Conservation (phyloP, 495 filamentous ascomycete genomes). For the Patellaria atrata region DNA sequence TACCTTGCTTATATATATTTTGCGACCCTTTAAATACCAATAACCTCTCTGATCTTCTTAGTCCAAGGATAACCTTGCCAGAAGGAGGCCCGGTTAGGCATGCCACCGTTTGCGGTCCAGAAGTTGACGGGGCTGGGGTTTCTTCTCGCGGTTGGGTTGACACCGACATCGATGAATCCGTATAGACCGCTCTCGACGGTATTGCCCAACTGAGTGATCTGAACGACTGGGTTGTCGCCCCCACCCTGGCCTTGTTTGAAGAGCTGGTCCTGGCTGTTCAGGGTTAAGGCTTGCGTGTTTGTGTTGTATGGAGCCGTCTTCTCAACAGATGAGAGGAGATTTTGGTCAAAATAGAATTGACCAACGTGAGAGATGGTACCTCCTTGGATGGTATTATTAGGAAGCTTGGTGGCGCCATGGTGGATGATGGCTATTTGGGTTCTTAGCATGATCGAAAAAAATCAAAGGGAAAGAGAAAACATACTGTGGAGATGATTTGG, state of each 20-base stretch:
- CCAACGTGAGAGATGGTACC: conserved; percentile 42
- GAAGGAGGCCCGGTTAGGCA: conserved; percentile 5
- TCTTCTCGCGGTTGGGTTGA: conserved; percentile 28
- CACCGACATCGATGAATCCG: conserved; percentile 43
- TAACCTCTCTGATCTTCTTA: background rate
- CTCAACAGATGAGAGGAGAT: conserved; percentile 41
- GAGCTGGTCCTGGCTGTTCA: conserved; percentile 39
- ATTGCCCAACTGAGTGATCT: conserved; percentile 41
- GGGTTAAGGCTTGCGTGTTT: conserved; percentile 40
- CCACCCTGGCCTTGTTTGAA: conserved; percentile 35
- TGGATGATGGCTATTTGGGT: conserved; percentile 15
- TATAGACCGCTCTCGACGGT: conserved; percentile 37
- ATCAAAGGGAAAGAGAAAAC: background rate
- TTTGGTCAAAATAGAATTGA: conserved; percentile 52
- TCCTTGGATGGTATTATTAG: conserved; percentile 38
- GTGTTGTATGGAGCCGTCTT: conserved; percentile 38
- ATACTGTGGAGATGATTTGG: conserved; percentile 40
- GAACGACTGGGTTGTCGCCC: conserved; percentile 41
- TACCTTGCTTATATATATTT: no score
- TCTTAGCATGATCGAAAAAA: background rate
- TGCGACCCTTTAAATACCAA: no score
- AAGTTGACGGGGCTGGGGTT: conserved; percentile 16
- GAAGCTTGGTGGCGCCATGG: conserved; percentile 28
- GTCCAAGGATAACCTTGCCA: conserved; percentile 14
- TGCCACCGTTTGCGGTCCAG: conserved; percentile 13